phyloP scores from a whole-genome alignment of 352 stramenopile species.

The Globisporangium apiculatum region DNA sequence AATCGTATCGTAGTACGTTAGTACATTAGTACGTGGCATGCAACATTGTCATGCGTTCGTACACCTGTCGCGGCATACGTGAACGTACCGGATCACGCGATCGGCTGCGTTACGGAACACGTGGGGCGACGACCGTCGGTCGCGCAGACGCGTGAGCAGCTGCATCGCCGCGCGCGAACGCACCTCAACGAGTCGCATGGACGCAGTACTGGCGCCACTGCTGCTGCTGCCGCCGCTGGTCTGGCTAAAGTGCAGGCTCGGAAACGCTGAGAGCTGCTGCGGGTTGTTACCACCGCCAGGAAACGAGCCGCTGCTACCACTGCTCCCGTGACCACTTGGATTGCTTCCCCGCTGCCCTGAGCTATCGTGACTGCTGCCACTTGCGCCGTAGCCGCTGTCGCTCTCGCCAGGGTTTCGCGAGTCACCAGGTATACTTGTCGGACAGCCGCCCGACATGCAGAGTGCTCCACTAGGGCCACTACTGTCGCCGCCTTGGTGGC shows the following conservation, averaged over 20 bases:
- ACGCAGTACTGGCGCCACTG: too few relatives aligned
- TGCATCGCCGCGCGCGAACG: not conserved
- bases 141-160: constrained; percentile 8
- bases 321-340: too few relatives aligned
- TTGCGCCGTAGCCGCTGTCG: not conserved
- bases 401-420: too few relatives aligned
- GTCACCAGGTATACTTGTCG: too few relatives aligned
- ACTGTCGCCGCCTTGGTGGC: not conserved
- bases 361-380: not conserved
- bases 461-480: too few relatives aligned
- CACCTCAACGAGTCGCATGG: constrained; percentile 1
- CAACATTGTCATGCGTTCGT: too few relatives aligned
- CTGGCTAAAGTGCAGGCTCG: not conserved
- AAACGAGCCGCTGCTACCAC: not conserved
- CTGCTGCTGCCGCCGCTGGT: not conserved
- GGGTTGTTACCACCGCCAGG: not conserved
- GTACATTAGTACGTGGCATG: not conserved
- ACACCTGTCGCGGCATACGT: too few relatives aligned
- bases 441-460: too few relatives aligned
- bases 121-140: constrained; percentile 4
- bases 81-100: constrained; percentile 1
- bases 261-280: not conserved
- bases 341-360: not conserved
- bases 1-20: too few relatives aligned
- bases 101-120: constrained; percentile 8